Evolutionary conservation across 441 rosid species (phyloP).

Genomic region (Adansonia gregorii): DNA sequence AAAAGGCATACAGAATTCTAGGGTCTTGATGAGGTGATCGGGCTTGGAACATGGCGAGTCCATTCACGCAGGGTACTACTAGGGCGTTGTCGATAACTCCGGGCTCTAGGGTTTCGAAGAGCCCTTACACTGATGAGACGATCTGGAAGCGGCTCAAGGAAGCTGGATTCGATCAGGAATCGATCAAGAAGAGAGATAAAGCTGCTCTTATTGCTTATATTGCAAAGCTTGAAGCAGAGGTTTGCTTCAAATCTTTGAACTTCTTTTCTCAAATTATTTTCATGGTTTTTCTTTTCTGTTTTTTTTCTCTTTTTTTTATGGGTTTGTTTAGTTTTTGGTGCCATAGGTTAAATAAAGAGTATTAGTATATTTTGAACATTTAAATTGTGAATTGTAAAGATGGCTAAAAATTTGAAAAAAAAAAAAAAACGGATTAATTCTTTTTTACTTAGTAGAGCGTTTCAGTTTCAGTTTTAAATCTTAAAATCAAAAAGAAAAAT

Average conservation of each 20-base stretch:
- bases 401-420: neutral
- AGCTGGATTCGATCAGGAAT: constrained; percentile 71
- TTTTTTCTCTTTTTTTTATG: neutral
- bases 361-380: constrained; percentile 1
- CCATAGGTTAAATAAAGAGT: neutral
- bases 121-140: constrained; percentile 50
- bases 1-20: constrained; percentile 16
- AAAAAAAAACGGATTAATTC: neutral
- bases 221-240: constrained; percentile 93
- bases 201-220: constrained; percentile 83
- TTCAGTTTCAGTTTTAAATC: constrained; percentile 8
- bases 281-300: neutral
- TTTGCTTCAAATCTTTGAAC: constrained; percentile 29
- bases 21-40: constrained; percentile 23
- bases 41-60: constrained; percentile 51
- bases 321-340: constrained; percentile 5
- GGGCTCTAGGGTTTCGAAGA: constrained; percentile 59
- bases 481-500: neutral
- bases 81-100: constrained; percentile 39
- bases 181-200: constrained; percentile 67
- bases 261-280: neutral
- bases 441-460: neutral
- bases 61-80: constrained; percentile 41
- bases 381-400: neutral
- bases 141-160: constrained; percentile 77